Percentiles rank a stretch among this genome's conserved stretches.
Evolutionary conservation across 2,329 filamentous ascomycete species (phyloP).

Genomic region (Sclerotinia sclerotiorum): DNA sequence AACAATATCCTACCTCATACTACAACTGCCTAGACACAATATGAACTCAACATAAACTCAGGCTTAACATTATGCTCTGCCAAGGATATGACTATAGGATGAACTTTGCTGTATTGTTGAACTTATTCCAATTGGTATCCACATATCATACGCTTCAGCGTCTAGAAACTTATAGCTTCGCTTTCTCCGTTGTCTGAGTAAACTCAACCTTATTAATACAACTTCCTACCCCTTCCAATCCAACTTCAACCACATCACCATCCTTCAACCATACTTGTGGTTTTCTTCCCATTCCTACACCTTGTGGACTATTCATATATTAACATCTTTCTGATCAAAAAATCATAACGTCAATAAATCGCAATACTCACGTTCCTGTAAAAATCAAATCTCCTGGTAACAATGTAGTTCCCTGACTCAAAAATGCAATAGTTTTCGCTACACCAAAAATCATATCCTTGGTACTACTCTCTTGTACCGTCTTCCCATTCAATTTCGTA

Average conservation of each 20-base stretch:
- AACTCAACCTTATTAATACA: slow-evolving; percentile 55
- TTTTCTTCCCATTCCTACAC: slow-evolving; percentile 68
- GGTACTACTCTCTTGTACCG: slow-evolving; percentile 57
- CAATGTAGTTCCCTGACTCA: slow-evolving; percentile 62
- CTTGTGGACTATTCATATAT: slow-evolving; percentile 50
- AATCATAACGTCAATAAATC: neutral
- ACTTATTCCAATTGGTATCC: neutral
- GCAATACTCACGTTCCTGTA: slow-evolving; percentile 53
- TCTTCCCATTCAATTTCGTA: slow-evolving; percentile 60
- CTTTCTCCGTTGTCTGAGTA: slow-evolving; percentile 40
- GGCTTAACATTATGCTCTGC: neutral
- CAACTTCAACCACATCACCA: slow-evolving; percentile 68
- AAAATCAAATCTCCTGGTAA: slow-evolving; percentile 66
- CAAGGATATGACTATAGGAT: neutral
- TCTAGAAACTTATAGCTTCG: slow-evolving; percentile 30
- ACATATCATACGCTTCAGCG: neutral
- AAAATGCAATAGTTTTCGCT: slow-evolving; percentile 57
- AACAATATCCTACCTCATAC: too few relatives aligned
- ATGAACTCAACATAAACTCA: neutral
- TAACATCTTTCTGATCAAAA: neutral
- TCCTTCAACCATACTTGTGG: slow-evolving; percentile 68
- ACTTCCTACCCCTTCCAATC: slow-evolving; percentile 63
- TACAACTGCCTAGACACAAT: neutral
- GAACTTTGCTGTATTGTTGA: neutral
- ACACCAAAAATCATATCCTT: slow-evolving; percentile 64